These are phyloP conservation scores for Avena insularis DNA, from an alignment of 176 grass and related monocot species.

Conservation along the genomic window DNA sequence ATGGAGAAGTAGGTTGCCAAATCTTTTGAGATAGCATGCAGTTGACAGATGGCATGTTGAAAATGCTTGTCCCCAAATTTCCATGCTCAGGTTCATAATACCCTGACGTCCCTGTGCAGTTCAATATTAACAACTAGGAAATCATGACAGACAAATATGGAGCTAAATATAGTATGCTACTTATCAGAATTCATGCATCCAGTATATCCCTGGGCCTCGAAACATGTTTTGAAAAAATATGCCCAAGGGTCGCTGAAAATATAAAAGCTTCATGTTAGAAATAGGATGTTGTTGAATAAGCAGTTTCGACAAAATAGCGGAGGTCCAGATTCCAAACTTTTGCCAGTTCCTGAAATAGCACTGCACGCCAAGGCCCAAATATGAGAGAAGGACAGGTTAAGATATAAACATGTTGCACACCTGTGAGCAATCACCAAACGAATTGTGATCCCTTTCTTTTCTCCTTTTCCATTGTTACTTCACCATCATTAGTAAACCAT, in stretches of 20 bases:
- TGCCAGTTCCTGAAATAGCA: conserved; percentile 57
- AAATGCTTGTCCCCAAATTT: conserved; percentile 95
- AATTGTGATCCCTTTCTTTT: conserved; percentile 74
- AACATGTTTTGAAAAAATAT: conserved; percentile 57
- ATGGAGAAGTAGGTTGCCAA: conserved; percentile 79
- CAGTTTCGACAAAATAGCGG: background rate
- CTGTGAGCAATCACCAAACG: conserved; percentile 78
- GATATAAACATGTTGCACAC: conserved; percentile 42
- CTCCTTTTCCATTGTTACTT: conserved; percentile 39
- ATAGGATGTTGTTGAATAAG: background rate
- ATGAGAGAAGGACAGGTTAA: background rate
- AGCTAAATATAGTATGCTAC: too few relatives aligned
- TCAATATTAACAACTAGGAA: too few relatives aligned
- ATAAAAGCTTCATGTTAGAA: conserved; percentile 22
- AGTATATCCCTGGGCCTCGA: conserved; percentile 50
- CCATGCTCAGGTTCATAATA: conserved; percentile 94
- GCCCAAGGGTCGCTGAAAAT: conserved; percentile 69
- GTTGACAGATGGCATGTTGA: conserved; percentile 83
- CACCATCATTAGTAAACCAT: conserved; percentile 8
- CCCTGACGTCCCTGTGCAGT: too few relatives aligned
- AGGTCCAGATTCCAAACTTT: background rate
- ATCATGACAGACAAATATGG: too few relatives aligned
- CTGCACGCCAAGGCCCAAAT: conserved; percentile 24
- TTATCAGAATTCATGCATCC: too few relatives aligned
- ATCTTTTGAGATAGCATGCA: conserved; percentile 93